phyloP scores from a whole-genome alignment of 1,139 yeast genomes.

The Tardiomyces depauwii region DNA sequence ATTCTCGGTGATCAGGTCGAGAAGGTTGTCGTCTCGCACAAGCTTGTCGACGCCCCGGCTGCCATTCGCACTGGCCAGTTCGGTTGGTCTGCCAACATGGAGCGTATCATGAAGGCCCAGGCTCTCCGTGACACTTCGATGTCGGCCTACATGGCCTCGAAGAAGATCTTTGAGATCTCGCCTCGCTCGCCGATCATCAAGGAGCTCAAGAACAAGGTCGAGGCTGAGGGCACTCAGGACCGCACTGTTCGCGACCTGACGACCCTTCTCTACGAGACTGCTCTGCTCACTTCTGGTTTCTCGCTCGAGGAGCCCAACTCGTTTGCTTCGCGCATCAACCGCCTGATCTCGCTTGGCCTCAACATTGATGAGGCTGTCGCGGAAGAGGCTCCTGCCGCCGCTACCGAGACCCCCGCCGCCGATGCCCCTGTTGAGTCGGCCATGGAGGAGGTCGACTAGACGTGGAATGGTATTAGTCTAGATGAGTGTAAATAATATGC shows the following conservation, averaged over 20 bases:
- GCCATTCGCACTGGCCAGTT: conserved; percentile 99
- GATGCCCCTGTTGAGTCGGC: conserved; percentile 67
- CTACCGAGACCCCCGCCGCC: conserved; percentile 43
- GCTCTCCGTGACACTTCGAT: conserved; percentile 97
- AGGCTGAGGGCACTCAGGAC: conserved; percentile 94
- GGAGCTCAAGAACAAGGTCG: conserved; percentile 95
- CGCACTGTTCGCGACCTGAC: conserved; percentile 98
- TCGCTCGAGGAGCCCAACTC: conserved; percentile 96
- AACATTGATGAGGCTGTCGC: conserved; percentile 89
- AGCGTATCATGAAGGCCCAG: conserved; percentile 99
- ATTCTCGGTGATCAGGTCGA: conserved; percentile 97
- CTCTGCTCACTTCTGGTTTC: conserved; percentile 97
- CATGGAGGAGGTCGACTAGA: conserved; percentile 98
- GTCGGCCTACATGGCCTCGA: conserved; percentile 99
- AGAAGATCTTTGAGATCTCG: conserved; percentile 97
- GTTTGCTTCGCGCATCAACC: conserved; percentile 95
- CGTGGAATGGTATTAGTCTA: not conserved
- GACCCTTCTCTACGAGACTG: conserved; percentile 92
- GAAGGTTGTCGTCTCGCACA: conserved; percentile 97
- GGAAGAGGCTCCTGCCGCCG: conserved; percentile 37
- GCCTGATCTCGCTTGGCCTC: conserved; percentile 95
- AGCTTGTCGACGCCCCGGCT: conserved; percentile 97
- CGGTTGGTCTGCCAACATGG: conserved; percentile 99
- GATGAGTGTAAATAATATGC: not conserved
- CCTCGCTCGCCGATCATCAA: conserved; percentile 92